A percentile compares a stretch with the other conserved stretches of the same genome.
These are phyloP conservation scores for Pseudogymnoascus sp. DNA, from an alignment of 2,329 filamentous ascomycete genomes.

Conservation along the genomic window DNA sequence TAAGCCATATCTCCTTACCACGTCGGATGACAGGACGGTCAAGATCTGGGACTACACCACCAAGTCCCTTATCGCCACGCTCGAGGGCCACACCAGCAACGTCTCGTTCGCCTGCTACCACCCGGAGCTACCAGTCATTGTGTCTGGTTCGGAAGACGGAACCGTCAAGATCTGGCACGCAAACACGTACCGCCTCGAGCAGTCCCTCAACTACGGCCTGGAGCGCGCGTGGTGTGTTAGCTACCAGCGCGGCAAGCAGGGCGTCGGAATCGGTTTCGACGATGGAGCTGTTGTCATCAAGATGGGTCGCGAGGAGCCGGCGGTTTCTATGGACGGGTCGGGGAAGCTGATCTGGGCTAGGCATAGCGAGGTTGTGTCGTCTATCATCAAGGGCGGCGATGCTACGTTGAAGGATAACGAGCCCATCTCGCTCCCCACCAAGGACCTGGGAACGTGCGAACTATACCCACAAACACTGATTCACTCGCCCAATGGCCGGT, in stretches of 20 bases:
- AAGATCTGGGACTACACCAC: conserved; percentile 99
- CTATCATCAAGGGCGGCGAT: conserved; percentile 90
- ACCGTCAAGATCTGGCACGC: conserved; percentile 98
- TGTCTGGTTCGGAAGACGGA: conserved; percentile 95
- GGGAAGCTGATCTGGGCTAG: conserved; percentile 95
- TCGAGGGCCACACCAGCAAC: conserved; percentile 96
- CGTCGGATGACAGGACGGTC: conserved; percentile 90
- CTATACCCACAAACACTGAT: conserved; percentile 91
- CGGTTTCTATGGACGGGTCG: conserved; percentile 92
- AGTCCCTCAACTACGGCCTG: conserved; percentile 89
- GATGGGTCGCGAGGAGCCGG: conserved; percentile 93
- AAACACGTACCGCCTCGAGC: conserved; percentile 92
- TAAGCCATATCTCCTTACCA: conserved; percentile 85
- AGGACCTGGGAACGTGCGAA: conserved; percentile 93
- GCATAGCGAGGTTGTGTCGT: conserved; percentile 89
- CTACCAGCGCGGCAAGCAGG: conserved; percentile 90
- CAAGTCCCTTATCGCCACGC: conserved; percentile 89
- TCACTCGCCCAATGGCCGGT: conserved; percentile 92
- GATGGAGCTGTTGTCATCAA: conserved; percentile 97
- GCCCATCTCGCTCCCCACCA: conserved; percentile 76
- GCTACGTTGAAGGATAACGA: conserved; percentile 77
- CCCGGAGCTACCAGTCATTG: conserved; percentile 91
- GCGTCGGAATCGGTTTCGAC: conserved; percentile 91
- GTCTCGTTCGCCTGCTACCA: conserved; percentile 98
- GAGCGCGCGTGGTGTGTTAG: conserved; percentile 97